Percentiles rank a stretch among this genome's conserved stretches.
Conservation (phyloP, 768 basidiomycete species). For the Suillus ampliporus region DNA sequence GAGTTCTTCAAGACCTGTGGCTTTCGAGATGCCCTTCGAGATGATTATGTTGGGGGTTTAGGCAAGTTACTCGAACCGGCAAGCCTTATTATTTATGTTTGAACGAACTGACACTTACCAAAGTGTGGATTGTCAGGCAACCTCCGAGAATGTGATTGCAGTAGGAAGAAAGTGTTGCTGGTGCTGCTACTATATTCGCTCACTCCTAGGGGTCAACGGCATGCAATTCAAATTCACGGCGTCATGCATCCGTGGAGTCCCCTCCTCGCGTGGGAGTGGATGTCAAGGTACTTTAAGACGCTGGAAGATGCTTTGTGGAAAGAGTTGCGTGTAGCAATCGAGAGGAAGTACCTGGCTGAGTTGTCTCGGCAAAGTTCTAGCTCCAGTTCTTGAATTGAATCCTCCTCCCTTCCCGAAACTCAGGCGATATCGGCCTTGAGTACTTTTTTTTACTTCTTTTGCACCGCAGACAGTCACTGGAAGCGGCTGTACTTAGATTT, state of each 20-base stretch:
- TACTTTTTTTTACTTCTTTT: too few relatives aligned
- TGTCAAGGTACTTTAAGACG: background rate
- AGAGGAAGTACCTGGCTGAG: too few relatives aligned
- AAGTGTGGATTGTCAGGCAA: background rate
- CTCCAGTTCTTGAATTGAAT: too few relatives aligned
- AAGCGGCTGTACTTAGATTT: too few relatives aligned
- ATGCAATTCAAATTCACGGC: background rate
- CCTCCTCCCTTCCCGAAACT: too few relatives aligned
- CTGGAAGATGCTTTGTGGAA: background rate
- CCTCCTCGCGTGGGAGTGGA: background rate
- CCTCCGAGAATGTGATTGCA: background rate
- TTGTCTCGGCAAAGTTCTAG: background rate
- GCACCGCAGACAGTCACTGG: too few relatives aligned
- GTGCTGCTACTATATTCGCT: background rate
- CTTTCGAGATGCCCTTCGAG: background rate
- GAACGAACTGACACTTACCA: background rate
- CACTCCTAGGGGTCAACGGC: background rate
- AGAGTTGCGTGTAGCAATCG: background rate
- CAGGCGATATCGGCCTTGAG: too few relatives aligned
- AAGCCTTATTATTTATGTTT: background rate
- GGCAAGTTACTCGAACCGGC: background rate
- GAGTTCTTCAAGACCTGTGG: background rate
- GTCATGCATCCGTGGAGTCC: conserved; percentile 3
- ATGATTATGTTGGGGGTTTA: background rate
- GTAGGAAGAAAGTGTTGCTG: background rate